These are phyloP conservation scores for Cladophialophora exuberans DNA, from an alignment of 2,329 filamentous ascomycete genomes.

Conservation along the genomic window DNA sequence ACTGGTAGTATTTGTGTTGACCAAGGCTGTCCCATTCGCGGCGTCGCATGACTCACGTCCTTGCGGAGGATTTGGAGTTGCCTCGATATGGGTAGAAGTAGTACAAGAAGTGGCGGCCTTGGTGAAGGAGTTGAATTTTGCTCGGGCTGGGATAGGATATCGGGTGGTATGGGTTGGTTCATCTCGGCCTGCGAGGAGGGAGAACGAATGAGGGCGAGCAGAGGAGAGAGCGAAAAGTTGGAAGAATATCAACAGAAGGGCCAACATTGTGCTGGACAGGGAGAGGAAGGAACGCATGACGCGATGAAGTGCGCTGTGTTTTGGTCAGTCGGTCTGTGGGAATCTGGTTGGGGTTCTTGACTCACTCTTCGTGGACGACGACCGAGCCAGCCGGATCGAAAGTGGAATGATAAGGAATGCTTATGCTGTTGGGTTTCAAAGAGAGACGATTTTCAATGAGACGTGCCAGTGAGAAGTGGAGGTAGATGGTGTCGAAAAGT, in stretches of 20 bases:
- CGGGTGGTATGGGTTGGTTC: slow-evolving; percentile 9
- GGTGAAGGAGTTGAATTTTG: slow-evolving; percentile 7
- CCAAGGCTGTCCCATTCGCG: slow-evolving; percentile 32
- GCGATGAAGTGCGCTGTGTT: not conserved
- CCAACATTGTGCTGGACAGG: slow-evolving; percentile 24
- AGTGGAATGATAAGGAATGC: slow-evolving; percentile 2
- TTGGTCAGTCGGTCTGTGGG: not conserved
- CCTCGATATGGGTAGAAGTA: not conserved
- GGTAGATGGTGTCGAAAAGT: not conserved
- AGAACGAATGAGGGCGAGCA: slow-evolving; percentile 8
- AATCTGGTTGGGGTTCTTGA: not conserved
- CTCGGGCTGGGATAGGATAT: slow-evolving; percentile 17
- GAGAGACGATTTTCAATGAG: not conserved
- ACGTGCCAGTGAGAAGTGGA: not conserved
- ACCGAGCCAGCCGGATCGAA: slow-evolving; percentile 11
- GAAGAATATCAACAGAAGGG: slow-evolving; percentile 11
- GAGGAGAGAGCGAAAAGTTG: not conserved
- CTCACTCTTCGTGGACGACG: slow-evolving; percentile 3
- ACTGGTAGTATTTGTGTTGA: slow-evolving; percentile 7
- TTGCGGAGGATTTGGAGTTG: too few relatives aligned
- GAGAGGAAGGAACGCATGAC: slow-evolving; percentile 16
- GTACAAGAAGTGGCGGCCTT: slow-evolving; percentile 15
- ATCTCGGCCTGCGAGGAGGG: slow-evolving; percentile 18
- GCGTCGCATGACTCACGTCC: slow-evolving; percentile 27
- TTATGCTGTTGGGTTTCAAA: not conserved